These are phyloP conservation scores for Erythrobasidium yunnanense DNA, from an alignment of 768 basidiomycete genomes.

Conservation along the genomic window DNA sequence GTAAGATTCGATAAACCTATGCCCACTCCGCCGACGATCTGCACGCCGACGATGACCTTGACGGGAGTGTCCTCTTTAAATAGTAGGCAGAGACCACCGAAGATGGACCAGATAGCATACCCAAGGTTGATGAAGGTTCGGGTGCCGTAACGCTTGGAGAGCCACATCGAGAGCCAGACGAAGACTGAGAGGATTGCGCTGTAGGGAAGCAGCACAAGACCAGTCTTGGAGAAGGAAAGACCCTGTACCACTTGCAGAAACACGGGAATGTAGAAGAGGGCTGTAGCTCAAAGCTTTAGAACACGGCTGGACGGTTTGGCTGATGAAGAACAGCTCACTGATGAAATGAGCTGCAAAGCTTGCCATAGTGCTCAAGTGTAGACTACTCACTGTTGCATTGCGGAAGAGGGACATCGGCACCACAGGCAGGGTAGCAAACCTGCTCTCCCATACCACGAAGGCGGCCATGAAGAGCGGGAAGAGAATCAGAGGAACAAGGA, in stretches of 20 bases:
- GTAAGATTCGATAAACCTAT: too few relatives aligned
- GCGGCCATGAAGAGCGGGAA: conserved; percentile 50
- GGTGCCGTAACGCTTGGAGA: too few relatives aligned
- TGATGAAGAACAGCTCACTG: conserved; percentile 1
- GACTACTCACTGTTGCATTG: neutral
- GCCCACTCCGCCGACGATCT: too few relatives aligned
- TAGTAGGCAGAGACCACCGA: too few relatives aligned
- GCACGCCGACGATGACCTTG: too few relatives aligned
- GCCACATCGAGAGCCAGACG: too few relatives aligned
- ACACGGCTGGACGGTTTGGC: conserved; percentile 19
- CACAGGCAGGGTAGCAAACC: conserved; percentile 57
- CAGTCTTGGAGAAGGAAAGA: conserved; percentile 55
- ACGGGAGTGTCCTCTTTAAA: too few relatives aligned
- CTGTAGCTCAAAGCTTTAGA: conserved; percentile 26
- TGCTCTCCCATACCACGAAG: conserved; percentile 66
- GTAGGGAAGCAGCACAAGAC: conserved; percentile 59
- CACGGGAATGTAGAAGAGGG: conserved; percentile 56
- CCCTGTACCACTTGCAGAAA: conserved; percentile 65
- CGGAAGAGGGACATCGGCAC: conserved; percentile 46
- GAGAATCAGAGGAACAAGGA: conserved; percentile 53
- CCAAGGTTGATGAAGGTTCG: too few relatives aligned
- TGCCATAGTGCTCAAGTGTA: neutral
- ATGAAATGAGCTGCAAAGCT: neutral
- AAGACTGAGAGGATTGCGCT: conserved; percentile 46
- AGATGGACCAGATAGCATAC: too few relatives aligned